Conservation (phyloP, 2,329 filamentous ascomycete genomes). For the Chrysoporthe cubensis region DNA sequence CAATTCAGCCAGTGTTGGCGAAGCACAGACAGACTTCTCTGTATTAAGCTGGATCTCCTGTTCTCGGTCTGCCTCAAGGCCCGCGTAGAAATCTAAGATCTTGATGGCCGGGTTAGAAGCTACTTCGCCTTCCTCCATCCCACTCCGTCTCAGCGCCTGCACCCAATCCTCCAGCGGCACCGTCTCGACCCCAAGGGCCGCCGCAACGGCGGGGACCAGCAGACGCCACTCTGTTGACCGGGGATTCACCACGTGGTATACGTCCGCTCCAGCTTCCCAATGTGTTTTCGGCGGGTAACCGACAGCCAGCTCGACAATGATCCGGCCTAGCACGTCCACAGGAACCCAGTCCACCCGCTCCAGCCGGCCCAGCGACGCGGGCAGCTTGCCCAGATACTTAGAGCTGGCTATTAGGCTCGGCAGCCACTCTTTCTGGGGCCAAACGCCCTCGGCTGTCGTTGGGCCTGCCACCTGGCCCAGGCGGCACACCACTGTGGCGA, state of each 20-base stretch:
- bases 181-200: conserved; percentile 43
- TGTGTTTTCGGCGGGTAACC: conserved; percentile 43
- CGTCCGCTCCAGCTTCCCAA: conserved; percentile 27
- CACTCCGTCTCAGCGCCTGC: conserved; percentile 45
- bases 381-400: conserved; percentile 50
- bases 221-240: conserved; percentile 43
- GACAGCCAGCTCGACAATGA: conserved; percentile 50
- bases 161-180: conserved; percentile 54
- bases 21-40: neutral
- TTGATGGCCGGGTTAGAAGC: conserved; percentile 29
- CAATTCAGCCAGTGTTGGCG: conserved; percentile 6
- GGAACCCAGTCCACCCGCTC: conserved; percentile 59
- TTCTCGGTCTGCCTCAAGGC: neutral
- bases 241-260: conserved; percentile 56
- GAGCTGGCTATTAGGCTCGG: conserved; percentile 55
- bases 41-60: neutral
- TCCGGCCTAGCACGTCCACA: conserved; percentile 50
- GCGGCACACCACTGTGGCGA: conserved; percentile 46
- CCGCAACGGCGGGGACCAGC: conserved; percentile 45
- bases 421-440: conserved; percentile 62
- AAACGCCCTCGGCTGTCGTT: conserved; percentile 44
- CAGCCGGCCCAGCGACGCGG: conserved; percentile 47
- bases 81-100: conserved; percentile 8
- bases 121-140: conserved; percentile 37
- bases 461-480: conserved; percentile 54